Evolutionary conservation across 75 land plant species (phyloP), one percentile per base, ranked within the genome.

Genomic region (Larix kaempferi): DNA sequence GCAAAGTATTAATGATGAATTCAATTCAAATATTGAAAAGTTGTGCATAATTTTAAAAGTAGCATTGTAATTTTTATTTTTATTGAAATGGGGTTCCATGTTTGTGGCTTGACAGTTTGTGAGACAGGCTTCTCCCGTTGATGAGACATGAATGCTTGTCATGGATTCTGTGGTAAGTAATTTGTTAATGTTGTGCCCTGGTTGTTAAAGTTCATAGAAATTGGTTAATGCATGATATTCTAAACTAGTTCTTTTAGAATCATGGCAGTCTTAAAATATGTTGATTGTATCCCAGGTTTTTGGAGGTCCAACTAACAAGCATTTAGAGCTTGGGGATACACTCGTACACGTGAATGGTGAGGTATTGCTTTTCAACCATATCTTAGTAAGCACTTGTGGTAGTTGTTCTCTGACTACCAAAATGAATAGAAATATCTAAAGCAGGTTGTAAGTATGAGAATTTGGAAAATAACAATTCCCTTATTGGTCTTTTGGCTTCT

Each of bases 71-170:
- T 54, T 52, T 12, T 13, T 25, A 62, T 1, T 56, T 23, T 63
- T 74, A 56, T 74, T 54, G 76, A 57, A 55, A 33, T 26, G 27
- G 17, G 26, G 58, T 65, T 4, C 25, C 49, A 35, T 61, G 41
- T 56, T 21, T 29, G 10, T 69, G 73, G 41, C 39, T 19, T 37
- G 19, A 75, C 88, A 95, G 94, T 77, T 88, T 86, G 97, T 94
- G 37, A 83, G 99, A 33, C 78, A 86, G 63, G 92, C 88, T 17
- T 94, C 94, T 61, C 87, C 87, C 63, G 60, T 65, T 4, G 81
- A 77, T 2, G 99, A 95, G 82, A 95, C 94, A 44, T 94, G 99
- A 83, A 94, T 95, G 97, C 92, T 95, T 71, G 99, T 95, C 58
- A 94, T 95, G 66, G 99, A 95, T 65, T 91, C 94, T 75, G 94